Percentiles rank a stretch among this genome's conserved stretches.
phyloP scores from a whole-genome alignment of 2,329 filamentous ascomycete genomes.

The Penicillium paneum region DNA sequence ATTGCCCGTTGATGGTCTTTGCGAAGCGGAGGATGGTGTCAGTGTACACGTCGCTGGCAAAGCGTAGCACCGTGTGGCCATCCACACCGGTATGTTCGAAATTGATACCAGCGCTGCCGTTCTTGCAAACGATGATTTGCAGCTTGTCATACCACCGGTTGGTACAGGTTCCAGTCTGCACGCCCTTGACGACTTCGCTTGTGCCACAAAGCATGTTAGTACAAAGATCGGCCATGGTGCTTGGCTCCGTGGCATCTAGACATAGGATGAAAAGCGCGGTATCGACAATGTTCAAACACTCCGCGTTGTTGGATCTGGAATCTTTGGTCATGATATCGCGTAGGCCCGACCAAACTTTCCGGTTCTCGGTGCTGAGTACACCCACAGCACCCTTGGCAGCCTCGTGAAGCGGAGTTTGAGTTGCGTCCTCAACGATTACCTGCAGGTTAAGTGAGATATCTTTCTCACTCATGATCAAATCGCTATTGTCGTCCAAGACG shows the following conservation, averaged over 20 bases:
- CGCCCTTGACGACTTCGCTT: constrained; percentile 83
- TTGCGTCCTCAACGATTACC: constrained; percentile 86
- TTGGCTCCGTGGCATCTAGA: constrained; percentile 85
- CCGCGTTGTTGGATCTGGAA: constrained; percentile 86
- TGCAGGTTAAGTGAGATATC: constrained; percentile 88
- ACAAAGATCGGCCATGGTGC: constrained; percentile 77
- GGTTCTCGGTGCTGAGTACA: constrained; percentile 91
- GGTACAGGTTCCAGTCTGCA: constrained; percentile 95
- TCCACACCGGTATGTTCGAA: constrained; percentile 98
- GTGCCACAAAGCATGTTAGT: constrained; percentile 98
- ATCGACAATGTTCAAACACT: constrained; percentile 93
- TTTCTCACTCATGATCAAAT: constrained; percentile 95
- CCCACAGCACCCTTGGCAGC: constrained; percentile 93
- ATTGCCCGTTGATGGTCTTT: constrained; percentile 88
- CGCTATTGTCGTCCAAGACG: constrained; percentile 87
- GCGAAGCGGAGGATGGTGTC: constrained; percentile 97
- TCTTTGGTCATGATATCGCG: constrained; percentile 84
- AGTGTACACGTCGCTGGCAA: constrained; percentile 94
- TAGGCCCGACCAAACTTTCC: constrained; percentile 91
- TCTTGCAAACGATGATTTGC: constrained; percentile 98
- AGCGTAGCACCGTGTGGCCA: constrained; percentile 92
- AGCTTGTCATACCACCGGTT: constrained; percentile 99
- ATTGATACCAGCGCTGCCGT: constrained; percentile 97
- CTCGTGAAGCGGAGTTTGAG: constrained; percentile 84
- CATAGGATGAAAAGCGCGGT: constrained; percentile 90